Conservation (phyloP, 163 green algal genomes). For the Trebouxia gelatinosa region DNA sequence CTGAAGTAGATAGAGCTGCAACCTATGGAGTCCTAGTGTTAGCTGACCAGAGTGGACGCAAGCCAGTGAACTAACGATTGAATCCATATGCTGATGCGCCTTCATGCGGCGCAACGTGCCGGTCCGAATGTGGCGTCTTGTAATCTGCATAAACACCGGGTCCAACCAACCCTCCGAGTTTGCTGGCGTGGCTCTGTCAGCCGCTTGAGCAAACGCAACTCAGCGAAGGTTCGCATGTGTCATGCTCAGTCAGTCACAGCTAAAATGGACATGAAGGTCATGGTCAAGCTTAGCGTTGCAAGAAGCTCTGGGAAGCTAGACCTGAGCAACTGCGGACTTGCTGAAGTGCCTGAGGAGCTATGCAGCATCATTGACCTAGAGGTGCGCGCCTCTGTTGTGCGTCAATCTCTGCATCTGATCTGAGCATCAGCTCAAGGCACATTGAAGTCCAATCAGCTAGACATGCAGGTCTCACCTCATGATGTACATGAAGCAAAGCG, state of each 20-base stretch:
- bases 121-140: not conserved
- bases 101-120: not conserved
- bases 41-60: too few relatives aligned
- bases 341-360: slow-evolving; percentile 50
- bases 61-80: too few relatives aligned
- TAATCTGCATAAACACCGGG: not conserved
- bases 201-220: too few relatives aligned
- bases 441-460: too few relatives aligned
- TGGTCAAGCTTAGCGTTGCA: slow-evolving; percentile 51
- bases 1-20: slow-evolving; percentile 11
- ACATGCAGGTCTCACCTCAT: too few relatives aligned
- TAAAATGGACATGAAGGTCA: not conserved
- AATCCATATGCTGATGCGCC: too few relatives aligned
- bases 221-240: too few relatives aligned
- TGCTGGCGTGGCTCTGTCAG: too few relatives aligned
- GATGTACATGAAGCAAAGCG: too few relatives aligned
- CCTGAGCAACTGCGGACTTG: slow-evolving; percentile 61
- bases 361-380: slow-evolving; percentile 45
- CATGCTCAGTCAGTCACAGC: not conserved
- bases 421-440: too few relatives aligned
- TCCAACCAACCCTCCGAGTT: not conserved
- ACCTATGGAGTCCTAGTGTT: too few relatives aligned
- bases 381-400: not conserved
- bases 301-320: slow-evolving; percentile 59
- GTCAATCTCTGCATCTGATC: too few relatives aligned